Evolutionary conservation across 2,329 filamentous ascomycete species (phyloP).

Genomic region (Hymenoscyphus occultus): DNA sequence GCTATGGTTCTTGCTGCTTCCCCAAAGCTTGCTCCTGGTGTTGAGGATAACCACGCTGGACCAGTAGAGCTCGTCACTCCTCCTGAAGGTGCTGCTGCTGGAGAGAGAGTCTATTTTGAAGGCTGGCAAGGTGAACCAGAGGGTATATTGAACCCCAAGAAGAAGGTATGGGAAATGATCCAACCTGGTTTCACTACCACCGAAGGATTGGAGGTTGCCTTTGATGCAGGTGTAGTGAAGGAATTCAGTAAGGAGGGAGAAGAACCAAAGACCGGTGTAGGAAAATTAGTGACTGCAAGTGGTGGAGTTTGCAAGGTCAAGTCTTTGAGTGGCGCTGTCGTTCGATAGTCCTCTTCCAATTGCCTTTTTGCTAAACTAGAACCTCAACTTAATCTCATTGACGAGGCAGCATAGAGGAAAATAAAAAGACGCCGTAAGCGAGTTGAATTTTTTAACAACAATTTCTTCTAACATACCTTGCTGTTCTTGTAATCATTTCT

Average conservation of each 20-base stretch:
- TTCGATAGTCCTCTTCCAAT: slow-evolving; percentile 59
- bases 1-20: slow-evolving; percentile 97
- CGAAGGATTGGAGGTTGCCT: slow-evolving; percentile 74
- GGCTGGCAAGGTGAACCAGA: slow-evolving; percentile 94
- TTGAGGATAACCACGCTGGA: slow-evolving; percentile 79
- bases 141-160: slow-evolving; percentile 94
- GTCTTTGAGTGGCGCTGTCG: slow-evolving; percentile 73
- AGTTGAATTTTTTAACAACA: neutral
- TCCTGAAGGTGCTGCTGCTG: slow-evolving; percentile 73
- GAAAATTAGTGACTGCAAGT: slow-evolving; percentile 70
- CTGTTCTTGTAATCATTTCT: no score
- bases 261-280: slow-evolving; percentile 43
- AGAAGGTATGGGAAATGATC: slow-evolving; percentile 97
- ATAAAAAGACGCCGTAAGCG: neutral
- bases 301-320: slow-evolving; percentile 82
- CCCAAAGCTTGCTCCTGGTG: slow-evolving; percentile 76
- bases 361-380: neutral
- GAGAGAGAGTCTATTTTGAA: slow-evolving; percentile 88
- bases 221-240: slow-evolving; percentile 76
- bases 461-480: no score
- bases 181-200: slow-evolving; percentile 96
- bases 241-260: slow-evolving; percentile 69
- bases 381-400: neutral
- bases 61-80: slow-evolving; percentile 90
- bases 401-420: neutral